Conservation (phyloP, 768 basidiomycete species). For the Austroboletus eburneus region DNA sequence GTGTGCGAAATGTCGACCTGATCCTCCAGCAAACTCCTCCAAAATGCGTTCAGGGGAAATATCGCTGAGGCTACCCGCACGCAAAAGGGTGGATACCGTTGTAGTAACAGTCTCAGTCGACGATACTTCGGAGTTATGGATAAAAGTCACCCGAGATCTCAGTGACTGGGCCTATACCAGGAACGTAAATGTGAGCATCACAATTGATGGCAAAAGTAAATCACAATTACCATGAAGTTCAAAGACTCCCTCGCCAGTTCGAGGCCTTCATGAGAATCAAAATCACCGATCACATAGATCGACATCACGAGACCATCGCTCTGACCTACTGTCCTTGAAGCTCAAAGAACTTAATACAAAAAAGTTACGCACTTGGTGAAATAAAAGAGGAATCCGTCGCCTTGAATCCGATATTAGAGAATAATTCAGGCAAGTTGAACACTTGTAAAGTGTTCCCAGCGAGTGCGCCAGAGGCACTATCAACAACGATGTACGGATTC, state of each 20-base stretch:
- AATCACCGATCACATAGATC: conserved; percentile 69
- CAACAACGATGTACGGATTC: conserved; percentile 71
- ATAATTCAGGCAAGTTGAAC: conserved; percentile 30
- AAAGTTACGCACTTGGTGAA: conserved; percentile 50
- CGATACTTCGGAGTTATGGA: conserved; percentile 59
- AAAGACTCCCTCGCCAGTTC: conserved; percentile 64
- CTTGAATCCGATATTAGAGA: conserved; percentile 37
- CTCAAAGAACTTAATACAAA: neutral
- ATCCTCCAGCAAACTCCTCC: conserved; percentile 5
- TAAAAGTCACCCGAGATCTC: conserved; percentile 62
- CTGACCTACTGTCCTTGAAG: conserved; percentile 14
- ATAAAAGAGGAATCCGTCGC: conserved; percentile 47
- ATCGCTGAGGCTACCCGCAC: conserved; percentile 35
- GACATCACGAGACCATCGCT: conserved; percentile 37
- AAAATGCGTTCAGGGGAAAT: conserved; percentile 14
- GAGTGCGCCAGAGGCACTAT: conserved; percentile 32
- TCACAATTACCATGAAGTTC: conserved; percentile 50
- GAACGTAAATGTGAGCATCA: neutral
- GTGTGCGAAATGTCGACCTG: conserved; percentile 6
- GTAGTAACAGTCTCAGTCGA: conserved; percentile 33
- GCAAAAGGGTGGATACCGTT: conserved; percentile 48
- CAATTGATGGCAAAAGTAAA: neutral
- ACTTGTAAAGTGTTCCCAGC: conserved; percentile 12
- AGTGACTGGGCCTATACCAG: conserved; percentile 39
- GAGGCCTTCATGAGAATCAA: conserved; percentile 61